Conservation (phyloP, 2,329 filamentous ascomycete genomes). For the Talaromyces sp. region DNA sequence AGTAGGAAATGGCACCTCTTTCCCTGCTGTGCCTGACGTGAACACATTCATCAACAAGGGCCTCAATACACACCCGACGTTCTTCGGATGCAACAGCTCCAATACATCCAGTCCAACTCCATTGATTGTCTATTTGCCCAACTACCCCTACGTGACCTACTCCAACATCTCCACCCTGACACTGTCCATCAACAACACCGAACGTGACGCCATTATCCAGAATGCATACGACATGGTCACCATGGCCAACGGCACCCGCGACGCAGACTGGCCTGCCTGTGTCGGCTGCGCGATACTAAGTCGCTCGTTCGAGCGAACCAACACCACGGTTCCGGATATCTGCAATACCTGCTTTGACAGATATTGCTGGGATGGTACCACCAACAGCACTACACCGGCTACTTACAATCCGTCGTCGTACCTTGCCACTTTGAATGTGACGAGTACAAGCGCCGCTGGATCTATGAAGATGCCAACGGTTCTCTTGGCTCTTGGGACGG, state of each 20-base stretch:
- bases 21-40: constrained; percentile 67
- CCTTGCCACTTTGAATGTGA: not conserved
- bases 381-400: constrained; percentile 38
- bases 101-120: constrained; percentile 60
- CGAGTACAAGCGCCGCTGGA: not conserved
- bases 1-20: constrained; percentile 65
- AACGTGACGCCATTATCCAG: constrained; percentile 75
- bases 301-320: constrained; percentile 69
- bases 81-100: constrained; percentile 71
- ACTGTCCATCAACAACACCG: constrained; percentile 57
- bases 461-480: not conserved
- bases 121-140: constrained; percentile 83
- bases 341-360: constrained; percentile 72
- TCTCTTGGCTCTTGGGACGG: not conserved
- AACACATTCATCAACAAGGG: constrained; percentile 77
- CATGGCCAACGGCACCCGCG: constrained; percentile 72
- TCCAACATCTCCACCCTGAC: constrained; percentile 80
- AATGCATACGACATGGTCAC: constrained; percentile 86
- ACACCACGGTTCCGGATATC: constrained; percentile 63
- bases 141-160: constrained; percentile 70
- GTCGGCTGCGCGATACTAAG: constrained; percentile 83
- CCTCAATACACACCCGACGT: constrained; percentile 69
- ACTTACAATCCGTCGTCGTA: constrained; percentile 41
- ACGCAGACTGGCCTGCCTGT: constrained; percentile 73
- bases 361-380: constrained; percentile 93